Base-by-base conservation (phyloP, 2,329 filamentous ascomycete genomes). In the Calonectria crousiana region DNA sequence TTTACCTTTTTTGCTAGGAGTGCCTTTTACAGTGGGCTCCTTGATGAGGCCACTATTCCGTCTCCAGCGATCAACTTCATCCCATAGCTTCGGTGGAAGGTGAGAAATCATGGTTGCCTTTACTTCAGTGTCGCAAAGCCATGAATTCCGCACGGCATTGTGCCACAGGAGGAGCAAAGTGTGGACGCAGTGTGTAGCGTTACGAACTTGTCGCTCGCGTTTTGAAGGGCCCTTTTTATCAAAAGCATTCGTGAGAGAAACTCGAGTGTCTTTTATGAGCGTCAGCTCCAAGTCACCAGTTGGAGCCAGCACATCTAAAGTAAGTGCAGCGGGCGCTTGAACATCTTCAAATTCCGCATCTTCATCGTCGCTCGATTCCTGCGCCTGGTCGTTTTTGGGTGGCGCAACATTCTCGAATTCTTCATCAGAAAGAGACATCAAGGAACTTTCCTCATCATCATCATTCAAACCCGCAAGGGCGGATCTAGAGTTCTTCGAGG, bases 91-190 rank as follows among this genome's bases (percentile, higher is more conserved):
- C 0, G 91, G 88, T 0, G 94, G 90, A 9, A 98, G 80, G 72
- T 95, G 93, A n/a, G 92, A 91, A 5, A 97, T 88, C 82, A 98
- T 88, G 20, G 92, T 93, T 14, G 92, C 91, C 75, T 97, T 95
- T 0, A 97, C 88, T 75, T 94, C 91, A 4, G 89, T 84, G 79
- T 98, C 94, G 78, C 95, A 95, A 26, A 95, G 86, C 93, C 96
- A 98, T 0, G 91, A 88, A 82, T 98, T 98, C 52, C 95, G 92
- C 18, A 97, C 85, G 0, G 95, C 91, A 81, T 98, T 98, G 83
- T 98, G 96, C 89, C 94, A 98, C 74, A 99, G 89, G 20, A 99
- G 87, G 67, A 92, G 91, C 82, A 97, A 93, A 2, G 98, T 95
- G 84, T 99, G 97, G 78, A 98, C 89, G 78, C 95, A 94, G 84